phyloP scores from a whole-genome alignment of 495 filamentous ascomycete genomes.

The Elaphomyces granulatus region DNA sequence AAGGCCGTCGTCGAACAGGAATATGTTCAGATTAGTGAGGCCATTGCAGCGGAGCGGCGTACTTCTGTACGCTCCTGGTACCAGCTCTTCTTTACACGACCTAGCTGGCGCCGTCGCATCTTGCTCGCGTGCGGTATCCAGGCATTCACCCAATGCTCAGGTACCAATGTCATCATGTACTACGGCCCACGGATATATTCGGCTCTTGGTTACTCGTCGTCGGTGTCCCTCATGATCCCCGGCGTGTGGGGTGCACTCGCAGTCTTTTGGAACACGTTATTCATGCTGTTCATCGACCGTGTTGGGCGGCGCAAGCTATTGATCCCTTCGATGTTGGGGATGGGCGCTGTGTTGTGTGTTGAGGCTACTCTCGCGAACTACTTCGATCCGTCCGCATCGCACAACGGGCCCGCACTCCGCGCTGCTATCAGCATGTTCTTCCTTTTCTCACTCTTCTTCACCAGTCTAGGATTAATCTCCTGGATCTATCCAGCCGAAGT shows the following conservation, averaged over 20 bases:
- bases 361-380: slow-evolving; percentile 30
- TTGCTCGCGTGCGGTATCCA: slow-evolving; percentile 39
- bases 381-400: slow-evolving; percentile 15
- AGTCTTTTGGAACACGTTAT: slow-evolving; percentile 31
- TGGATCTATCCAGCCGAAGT: slow-evolving; percentile 46
- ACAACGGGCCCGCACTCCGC: slow-evolving; percentile 29
- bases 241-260: slow-evolving; percentile 5
- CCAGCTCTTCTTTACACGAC: slow-evolving; percentile 27
- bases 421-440: slow-evolving; percentile 44
- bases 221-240: slow-evolving; percentile 10
- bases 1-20: slow-evolving; percentile 31
- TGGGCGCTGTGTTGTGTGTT: slow-evolving; percentile 37
- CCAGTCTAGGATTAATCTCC: slow-evolving; percentile 37
- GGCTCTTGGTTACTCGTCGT: slow-evolving; percentile 4
- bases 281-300: slow-evolving; percentile 38
- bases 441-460: slow-evolving; percentile 42
- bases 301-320: slow-evolving; percentile 39
- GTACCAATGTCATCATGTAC: slow-evolving; percentile 25
- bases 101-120: slow-evolving; percentile 31
- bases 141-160: slow-evolving; percentile 38
- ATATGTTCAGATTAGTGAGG: slow-evolving; percentile 30
- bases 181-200: slow-evolving; percentile 1
- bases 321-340: slow-evolving; percentile 34
- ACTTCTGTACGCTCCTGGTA: slow-evolving; percentile 26
- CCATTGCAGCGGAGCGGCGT: slow-evolving; percentile 25